Conservation (phyloP, 73 alveolate species). For the Blepharisma stoltei region DNA sequence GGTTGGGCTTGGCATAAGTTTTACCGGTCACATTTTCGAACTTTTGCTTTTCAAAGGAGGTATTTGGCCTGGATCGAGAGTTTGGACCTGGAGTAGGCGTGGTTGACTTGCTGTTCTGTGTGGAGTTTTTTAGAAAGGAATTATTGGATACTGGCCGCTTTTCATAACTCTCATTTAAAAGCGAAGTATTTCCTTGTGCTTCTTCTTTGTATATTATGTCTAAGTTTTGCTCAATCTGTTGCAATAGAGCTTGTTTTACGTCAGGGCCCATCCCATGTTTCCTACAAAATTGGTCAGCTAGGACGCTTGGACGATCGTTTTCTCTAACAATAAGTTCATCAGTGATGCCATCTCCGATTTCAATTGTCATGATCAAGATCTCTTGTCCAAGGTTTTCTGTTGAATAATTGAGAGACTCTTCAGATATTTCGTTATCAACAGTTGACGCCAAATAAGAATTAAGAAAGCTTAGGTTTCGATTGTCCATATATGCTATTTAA, state of each 20-base stretch:
- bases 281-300: constrained; percentile 18
- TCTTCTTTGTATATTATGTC: background rate
- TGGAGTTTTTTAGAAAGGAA: no score
- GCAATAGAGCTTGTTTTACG: background rate
- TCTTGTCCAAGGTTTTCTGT: constrained; percentile 15
- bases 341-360: constrained; percentile 27
- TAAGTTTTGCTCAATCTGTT: constrained; percentile 8
- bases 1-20: no score
- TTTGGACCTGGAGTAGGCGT: no score
- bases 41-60: no score
- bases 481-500: no score
- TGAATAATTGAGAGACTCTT: constrained; percentile 13
- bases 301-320: constrained; percentile 10
- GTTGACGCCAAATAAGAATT: no score
- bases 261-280: constrained; percentile 15
- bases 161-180: constrained; percentile 7
- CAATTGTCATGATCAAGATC: constrained; percentile 28
- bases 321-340: constrained; percentile 12
- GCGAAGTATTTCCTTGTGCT: background rate
- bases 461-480: no score
- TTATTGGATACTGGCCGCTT: background rate
- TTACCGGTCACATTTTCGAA: no score
- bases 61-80: no score
- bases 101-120: no score
- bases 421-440: no score